These are phyloP conservation scores for Nemania sp. DNA, from an alignment of 2,329 filamentous ascomycete genomes.

Conservation along the genomic window DNA sequence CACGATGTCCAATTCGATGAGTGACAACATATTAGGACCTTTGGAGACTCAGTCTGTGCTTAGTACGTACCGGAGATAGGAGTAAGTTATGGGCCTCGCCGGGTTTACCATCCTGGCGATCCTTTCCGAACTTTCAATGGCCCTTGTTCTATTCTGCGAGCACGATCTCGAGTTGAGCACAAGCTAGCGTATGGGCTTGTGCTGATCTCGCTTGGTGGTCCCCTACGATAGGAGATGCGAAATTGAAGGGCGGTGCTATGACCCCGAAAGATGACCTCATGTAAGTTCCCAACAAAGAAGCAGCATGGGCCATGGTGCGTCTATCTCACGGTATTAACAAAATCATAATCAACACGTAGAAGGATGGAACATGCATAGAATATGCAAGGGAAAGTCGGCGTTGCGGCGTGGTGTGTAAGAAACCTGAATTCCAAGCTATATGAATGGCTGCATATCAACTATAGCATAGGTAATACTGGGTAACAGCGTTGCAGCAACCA, in stretches of 20 bases:
- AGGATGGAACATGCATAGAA: conserved; percentile 33
- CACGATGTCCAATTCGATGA: conserved; percentile 17
- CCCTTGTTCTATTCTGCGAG: conserved; percentile 28
- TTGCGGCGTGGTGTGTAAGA: conserved; percentile 9
- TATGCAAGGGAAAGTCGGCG: conserved; percentile 26
- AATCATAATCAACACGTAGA: conserved; percentile 12
- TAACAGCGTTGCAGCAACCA: neutral
- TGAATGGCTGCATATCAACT: conserved; percentile 6
- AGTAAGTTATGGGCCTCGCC: conserved; percentile 21
- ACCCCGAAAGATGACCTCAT: conserved; percentile 10
- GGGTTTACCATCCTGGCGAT: conserved; percentile 29
- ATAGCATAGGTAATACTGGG: neutral
- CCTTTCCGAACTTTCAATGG: conserved; percentile 32
- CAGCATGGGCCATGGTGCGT: neutral
- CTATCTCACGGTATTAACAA: neutral
- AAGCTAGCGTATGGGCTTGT: conserved; percentile 14
- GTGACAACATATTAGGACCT: conserved; percentile 2
- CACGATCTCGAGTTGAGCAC: conserved; percentile 11
- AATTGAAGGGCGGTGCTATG: conserved; percentile 14
- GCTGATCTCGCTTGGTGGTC: conserved; percentile 4
- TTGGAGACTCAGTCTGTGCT: conserved; percentile 7
- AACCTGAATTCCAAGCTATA: conserved; percentile 3
- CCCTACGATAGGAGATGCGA: conserved; percentile 6
- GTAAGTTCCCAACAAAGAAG: conserved; percentile 8
- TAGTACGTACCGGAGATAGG: neutral